Percentiles rank a stretch among this genome's conserved stretches.
Evolutionary conservation across 805 yeast genomes (phyloP).

Genomic region (Hanseniaspora nectarophila): DNA sequence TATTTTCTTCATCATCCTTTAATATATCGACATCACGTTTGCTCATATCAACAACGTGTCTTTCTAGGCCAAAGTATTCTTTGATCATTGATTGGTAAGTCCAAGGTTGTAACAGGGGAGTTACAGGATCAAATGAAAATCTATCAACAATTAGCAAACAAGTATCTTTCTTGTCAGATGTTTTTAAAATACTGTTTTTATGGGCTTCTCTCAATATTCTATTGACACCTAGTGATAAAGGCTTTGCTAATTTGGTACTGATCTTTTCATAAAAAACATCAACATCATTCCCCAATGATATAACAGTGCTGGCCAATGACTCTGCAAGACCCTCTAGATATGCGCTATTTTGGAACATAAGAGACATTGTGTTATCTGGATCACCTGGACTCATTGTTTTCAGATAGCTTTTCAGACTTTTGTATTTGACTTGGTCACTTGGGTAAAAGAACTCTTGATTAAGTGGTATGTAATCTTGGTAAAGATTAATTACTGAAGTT

Average conservation of each 20-base stretch:
- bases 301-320: slow-evolving; percentile 28
- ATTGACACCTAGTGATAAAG: slow-evolving; percentile 4
- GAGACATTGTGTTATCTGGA: slow-evolving; percentile 21
- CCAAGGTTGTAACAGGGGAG: slow-evolving; percentile 92
- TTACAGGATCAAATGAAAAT: slow-evolving; percentile 68
- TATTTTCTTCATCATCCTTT: slow-evolving; percentile 10
- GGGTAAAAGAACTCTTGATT: slow-evolving; percentile 53
- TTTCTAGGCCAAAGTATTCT: slow-evolving; percentile 70
- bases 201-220: slow-evolving; percentile 53
- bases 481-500: slow-evolving; percentile 63
- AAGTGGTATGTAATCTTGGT: slow-evolving; percentile 68
- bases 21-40: slow-evolving; percentile 15
- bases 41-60: slow-evolving; percentile 65
- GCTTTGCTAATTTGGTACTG: slow-evolving; percentile 30
- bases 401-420: neutral
- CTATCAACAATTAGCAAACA: slow-evolving; percentile 63
- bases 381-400: slow-evolving; percentile 19
- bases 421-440: slow-evolving; percentile 1
- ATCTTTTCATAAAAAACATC: slow-evolving; percentile 64
- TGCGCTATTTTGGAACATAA: slow-evolving; percentile 18
- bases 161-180: slow-evolving; percentile 41
- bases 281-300: slow-evolving; percentile 70
- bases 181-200: slow-evolving; percentile 47
- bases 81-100: slow-evolving; percentile 97
- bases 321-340: slow-evolving; percentile 37